Base-by-base conservation (phyloP, 805 yeast genomes). In the Candida boidinii region DNA sequence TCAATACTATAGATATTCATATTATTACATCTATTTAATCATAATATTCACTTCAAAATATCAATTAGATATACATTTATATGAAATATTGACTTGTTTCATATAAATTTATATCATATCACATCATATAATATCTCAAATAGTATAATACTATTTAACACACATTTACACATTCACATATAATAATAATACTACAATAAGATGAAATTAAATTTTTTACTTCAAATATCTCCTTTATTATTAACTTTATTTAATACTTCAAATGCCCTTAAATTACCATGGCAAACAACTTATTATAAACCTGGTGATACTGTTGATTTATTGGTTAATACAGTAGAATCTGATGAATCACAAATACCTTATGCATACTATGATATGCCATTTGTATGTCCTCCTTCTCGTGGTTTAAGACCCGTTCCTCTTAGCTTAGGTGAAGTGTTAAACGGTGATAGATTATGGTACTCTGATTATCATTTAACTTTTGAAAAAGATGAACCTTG, bases 371-470 rank as follows among this genome's bases (percentile, higher is more conserved):
- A 80, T 53, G 83, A 78, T 36, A 61, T 87, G 31, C 85, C 84
- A 2, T 86, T 85, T 52, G 78, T 83, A 2, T 86, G 95, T 55
- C 85, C 90, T 0, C 75, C 82, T 8, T 60, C 70, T 3, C 49
- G 48, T 3, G 48, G 60, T 5, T 62, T 73, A n/a, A 71, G 72
- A 37, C 78, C 83, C 2, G 56, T 80, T 14, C 79, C 78, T 42
- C 53, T 83, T 28, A 79, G 87, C 5, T 53, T 86, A 16, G 84
- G 87, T 12, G 90, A 83, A 45, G 76, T 87, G 14, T 62, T 86
- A 34, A 66, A 79, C 33, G 95, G 95, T 11, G 95, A 86, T 48
- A 60, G 94, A 33, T 71, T 80, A 31, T 76, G 83, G 79, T 76
- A 72, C 39, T 76, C 88, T 24, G 84, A 78, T 40, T 83, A 82